These are phyloP conservation scores for Pseudogymnoascus sp. DNA, from an alignment of 2,329 filamentous ascomycete genomes.

Conservation along the genomic window DNA sequence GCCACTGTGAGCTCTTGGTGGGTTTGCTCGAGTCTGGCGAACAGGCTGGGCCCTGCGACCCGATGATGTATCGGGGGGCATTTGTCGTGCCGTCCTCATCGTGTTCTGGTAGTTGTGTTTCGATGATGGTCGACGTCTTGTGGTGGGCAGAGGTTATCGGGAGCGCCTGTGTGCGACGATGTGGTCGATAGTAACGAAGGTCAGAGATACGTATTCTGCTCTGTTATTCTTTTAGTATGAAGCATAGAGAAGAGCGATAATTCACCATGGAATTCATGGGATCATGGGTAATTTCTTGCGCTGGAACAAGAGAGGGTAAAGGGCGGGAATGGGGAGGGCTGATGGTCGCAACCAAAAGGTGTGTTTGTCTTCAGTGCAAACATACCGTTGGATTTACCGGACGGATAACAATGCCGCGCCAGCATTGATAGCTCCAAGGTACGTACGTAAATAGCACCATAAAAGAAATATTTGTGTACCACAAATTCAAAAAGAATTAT, in stretches of 20 bases:
- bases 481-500: background rate
- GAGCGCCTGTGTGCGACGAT: background rate
- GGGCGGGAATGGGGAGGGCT: constrained; percentile 2
- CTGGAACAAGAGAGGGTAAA: constrained; percentile 1
- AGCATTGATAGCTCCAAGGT: background rate
- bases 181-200: constrained; percentile 1
- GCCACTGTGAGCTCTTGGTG: constrained; percentile 47
- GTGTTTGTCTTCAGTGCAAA: constrained; percentile 7
- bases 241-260: constrained; percentile 1
- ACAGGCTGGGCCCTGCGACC: constrained; percentile 56
- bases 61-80: constrained; percentile 30
- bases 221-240: background rate
- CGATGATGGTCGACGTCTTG: constrained; percentile 2
- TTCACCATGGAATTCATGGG: constrained; percentile 8
- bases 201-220: constrained; percentile 7
- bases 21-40: constrained; percentile 59
- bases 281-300: background rate
- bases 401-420: background rate
- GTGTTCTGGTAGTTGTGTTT: constrained; percentile 14
- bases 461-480: background rate
- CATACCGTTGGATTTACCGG: background rate
- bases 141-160: constrained; percentile 1
- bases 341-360: constrained; percentile 8
- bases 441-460: constrained; percentile 2
- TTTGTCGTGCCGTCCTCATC: constrained; percentile 30